Base-by-base conservation (phyloP, 2,329 filamentous ascomycete species). In the Neopestalotiopsis rosae region DNA sequence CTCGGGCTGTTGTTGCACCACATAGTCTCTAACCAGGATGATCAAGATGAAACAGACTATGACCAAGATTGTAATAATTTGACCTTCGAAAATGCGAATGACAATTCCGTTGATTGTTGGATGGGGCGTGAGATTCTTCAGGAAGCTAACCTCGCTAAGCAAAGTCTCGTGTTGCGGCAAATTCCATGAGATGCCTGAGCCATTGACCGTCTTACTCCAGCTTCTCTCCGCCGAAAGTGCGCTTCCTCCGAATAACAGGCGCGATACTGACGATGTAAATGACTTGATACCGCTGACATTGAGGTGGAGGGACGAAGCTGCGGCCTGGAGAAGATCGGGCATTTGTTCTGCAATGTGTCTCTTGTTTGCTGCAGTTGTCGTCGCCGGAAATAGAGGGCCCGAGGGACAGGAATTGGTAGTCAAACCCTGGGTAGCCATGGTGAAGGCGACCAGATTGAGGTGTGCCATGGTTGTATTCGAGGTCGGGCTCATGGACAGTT, bases 41-140 rank as follows among this genome's bases (percentile, higher is more conserved):
- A 99, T 91, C n/a, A 99, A 84, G 69, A 99, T 98, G 80, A 98
- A 99, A 69, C 92, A 94, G 59, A 97, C 88, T 7, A 99, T 95
- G 65, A 98, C 94, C 12, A 97, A 83, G 5, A 98, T 83, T 0
- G 95, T 99, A 73, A 99, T 97, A 62, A 98, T 89, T 77, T 97
- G 95, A 4, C 96, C 96, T 81, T 99, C 96, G 3, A 98, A 83
- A 0, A 95, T 89, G 73, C 94, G 92, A 66, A 98, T 90, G 17
- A 98, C 82, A 65, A 92, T 87, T 62, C 91, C 90, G 79, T 98
- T 98, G 69, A 97, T 77, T 14, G 88, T 85, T 1, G 91, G 86
- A 63, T 90, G 93, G 4, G 89, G 85, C 0, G 94, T 97, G 28
- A 92, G 79, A 66, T 87, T 89, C 57, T 84, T 85, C 14, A 92